Evolutionary conservation across 2,329 filamentous ascomycete genomes (phyloP), one percentile per base, ranked within the genome.

Genomic region (Penicillium sumatraense): DNA sequence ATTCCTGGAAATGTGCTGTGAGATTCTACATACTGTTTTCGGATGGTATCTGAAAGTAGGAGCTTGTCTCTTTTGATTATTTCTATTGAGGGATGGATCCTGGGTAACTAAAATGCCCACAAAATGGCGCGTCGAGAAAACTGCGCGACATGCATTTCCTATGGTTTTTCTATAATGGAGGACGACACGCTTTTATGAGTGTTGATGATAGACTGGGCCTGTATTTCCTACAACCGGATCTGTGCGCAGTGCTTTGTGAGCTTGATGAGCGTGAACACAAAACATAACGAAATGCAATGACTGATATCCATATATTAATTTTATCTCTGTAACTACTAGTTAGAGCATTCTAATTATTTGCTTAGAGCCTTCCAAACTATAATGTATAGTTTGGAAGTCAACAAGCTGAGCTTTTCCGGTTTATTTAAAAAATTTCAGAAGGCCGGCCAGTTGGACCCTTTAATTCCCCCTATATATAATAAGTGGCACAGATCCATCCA

Each of bases 261-360:
- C 41, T 46, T 27, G 27, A 20, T 50, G 21, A 29, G 49, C 21
- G 45, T 44, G n/a, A 38, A 47, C 48, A 56, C 56, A 56, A 57
- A 61, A 54, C n/a, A 29, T 64, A 55, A 63, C 59, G 62, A 64
- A 64, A 54, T 64, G 51, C 47, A 56, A 62, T 60, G 62, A 64
- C 49, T 38, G 31, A 52, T 58, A 54, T 27, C 23, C 40, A 40
- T 40, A 40, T n/a, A n/a, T n/a, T n/a, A n/a, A n/a, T n/a, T n/a
- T n/a, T n/a, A n/a, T n/a, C n/a, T n/a, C n/a, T n/a, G n/a, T n/a
- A n/a, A n/a, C n/a, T n/a, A n/a, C n/a, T n/a, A n/a, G n/a, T n/a
- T n/a, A n/a, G n/a, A n/a, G n/a, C n/a, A n/a, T n/a, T n/a, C n/a
- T n/a, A n/a, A n/a, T n/a, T n/a, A n/a, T n/a, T n/a, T n/a, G n/a